Percentiles rank a stretch among this genome's conserved stretches.
Conservation (phyloP, 1,284 basidiomycete species). For the Wallemia ichthyophaga region DNA sequence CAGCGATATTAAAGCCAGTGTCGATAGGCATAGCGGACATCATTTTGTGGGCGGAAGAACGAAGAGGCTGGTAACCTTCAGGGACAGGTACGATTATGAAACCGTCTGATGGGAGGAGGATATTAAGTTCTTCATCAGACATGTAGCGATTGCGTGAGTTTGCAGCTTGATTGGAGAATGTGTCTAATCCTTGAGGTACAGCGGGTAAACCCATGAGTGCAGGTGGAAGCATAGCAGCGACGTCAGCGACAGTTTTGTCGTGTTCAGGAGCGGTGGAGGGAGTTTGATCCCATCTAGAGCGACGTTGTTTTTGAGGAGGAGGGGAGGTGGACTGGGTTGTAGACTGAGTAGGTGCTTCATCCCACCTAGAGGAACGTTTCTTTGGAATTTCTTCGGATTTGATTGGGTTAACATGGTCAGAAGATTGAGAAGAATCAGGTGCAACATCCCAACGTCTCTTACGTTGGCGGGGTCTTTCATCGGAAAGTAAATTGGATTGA, state of each 20-base stretch:
- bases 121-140: conserved; percentile 81
- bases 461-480: conserved; percentile 24
- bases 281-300: conserved; percentile 90
- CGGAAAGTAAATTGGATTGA: background rate
- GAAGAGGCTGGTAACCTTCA: conserved; percentile 61
- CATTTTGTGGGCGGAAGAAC: conserved; percentile 42
- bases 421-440: conserved; percentile 27
- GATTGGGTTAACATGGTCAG: conserved; percentile 17
- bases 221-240: conserved; percentile 10
- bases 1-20: conserved; percentile 71
- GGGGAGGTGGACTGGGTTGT: conserved; percentile 29
- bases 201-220: conserved; percentile 12
- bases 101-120: conserved; percentile 54
- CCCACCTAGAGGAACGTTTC: conserved; percentile 80
- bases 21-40: conserved; percentile 31
- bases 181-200: conserved; percentile 6
- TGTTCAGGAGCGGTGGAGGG: conserved; percentile 14
- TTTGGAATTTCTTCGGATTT: conserved; percentile 16
- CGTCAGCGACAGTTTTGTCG: conserved; percentile 7
- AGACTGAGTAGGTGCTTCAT: conserved; percentile 34
- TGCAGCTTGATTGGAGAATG: conserved; percentile 39
- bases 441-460: conserved; percentile 65
- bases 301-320: conserved; percentile 20
- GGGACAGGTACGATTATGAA: conserved; percentile 82
- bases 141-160: conserved; percentile 86